Conservation (phyloP, 2,329 filamentous ascomycete genomes). For the Sporothrix brunneoviolacea region DNA sequence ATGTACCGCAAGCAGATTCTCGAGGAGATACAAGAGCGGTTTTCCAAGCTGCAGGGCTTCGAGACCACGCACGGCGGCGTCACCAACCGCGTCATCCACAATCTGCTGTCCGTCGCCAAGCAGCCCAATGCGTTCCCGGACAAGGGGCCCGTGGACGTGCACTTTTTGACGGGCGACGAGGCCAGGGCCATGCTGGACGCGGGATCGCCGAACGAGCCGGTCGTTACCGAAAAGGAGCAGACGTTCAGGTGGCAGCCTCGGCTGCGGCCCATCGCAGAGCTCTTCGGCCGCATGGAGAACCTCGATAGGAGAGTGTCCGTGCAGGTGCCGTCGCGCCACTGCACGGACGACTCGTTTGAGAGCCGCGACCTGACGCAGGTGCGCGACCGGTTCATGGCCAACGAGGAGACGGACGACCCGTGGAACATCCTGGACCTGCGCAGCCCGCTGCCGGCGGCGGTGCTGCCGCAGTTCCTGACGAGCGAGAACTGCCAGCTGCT, state of each 20-base stretch:
- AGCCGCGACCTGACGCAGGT: constrained; percentile 19
- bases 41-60: background rate
- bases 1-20: constrained; percentile 15
- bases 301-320: constrained; percentile 23
- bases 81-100: constrained; percentile 15
- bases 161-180: constrained; percentile 17
- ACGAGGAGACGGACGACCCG: constrained; percentile 16
- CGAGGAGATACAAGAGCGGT: constrained; percentile 11
- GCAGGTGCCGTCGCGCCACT: constrained; percentile 23
- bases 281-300: constrained; percentile 25
- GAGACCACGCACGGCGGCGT: constrained; percentile 16
- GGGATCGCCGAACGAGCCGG: constrained; percentile 17
- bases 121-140: constrained; percentile 10
- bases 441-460: constrained; percentile 22
- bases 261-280: constrained; percentile 21
- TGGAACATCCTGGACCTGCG: constrained; percentile 27
- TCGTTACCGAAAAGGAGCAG: constrained; percentile 23
- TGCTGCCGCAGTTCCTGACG: constrained; percentile 23
- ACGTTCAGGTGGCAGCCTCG: constrained; percentile 21
- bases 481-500: constrained; percentile 26
- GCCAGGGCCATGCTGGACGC: constrained; percentile 17
- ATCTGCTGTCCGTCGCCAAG: constrained; percentile 13
- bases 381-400: constrained; percentile 20
- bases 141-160: constrained; percentile 14
- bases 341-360: constrained; percentile 22